These are phyloP conservation scores for Gossypium rotundifolium DNA, from an alignment of 345 rosid species.

Conservation along the genomic window DNA sequence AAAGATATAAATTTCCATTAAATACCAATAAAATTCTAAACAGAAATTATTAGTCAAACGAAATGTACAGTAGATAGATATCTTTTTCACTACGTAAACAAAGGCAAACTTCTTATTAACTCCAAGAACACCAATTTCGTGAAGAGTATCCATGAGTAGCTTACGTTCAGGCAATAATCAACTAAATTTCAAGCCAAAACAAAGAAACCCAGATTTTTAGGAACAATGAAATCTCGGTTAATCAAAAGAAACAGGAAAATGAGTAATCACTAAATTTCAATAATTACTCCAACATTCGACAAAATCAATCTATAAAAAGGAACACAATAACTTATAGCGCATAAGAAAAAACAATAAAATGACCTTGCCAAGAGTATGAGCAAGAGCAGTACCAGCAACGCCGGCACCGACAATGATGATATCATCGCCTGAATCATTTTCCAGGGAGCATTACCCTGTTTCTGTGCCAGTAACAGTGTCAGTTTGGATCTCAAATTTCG, in stretches of 20 bases:
- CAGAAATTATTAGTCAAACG: not conserved
- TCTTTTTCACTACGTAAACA: not conserved
- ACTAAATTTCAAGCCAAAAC: not conserved
- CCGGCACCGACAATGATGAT: constrained; percentile 78
- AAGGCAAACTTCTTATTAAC: not conserved
- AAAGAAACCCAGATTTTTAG: not conserved
- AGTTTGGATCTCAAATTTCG: constrained; percentile 1
- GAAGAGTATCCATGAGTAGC: not conserved
- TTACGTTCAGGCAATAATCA: not conserved
- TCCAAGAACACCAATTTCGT: not conserved
- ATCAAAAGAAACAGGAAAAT: too few species aligned
- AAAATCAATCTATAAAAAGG: too few species aligned
- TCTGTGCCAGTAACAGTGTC: not conserved
- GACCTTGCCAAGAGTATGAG: constrained; percentile 77
- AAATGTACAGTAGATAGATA: too few species aligned
- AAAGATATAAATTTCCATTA: not conserved
- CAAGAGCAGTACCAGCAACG: constrained; percentile 81
- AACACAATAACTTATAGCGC: too few species aligned
- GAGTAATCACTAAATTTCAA: too few species aligned
- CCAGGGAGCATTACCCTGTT: constrained; percentile 7
- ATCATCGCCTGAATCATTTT: constrained; percentile 27
- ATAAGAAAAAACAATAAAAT: too few species aligned
- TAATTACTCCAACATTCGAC: too few species aligned
- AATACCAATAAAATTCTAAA: not conserved
- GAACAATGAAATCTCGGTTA: too few species aligned